Evolutionary conservation across 163 green algal genomes (phyloP), one percentile per base, ranked within the genome.

Genomic region (Coccomyxa subellipsoidea): DNA sequence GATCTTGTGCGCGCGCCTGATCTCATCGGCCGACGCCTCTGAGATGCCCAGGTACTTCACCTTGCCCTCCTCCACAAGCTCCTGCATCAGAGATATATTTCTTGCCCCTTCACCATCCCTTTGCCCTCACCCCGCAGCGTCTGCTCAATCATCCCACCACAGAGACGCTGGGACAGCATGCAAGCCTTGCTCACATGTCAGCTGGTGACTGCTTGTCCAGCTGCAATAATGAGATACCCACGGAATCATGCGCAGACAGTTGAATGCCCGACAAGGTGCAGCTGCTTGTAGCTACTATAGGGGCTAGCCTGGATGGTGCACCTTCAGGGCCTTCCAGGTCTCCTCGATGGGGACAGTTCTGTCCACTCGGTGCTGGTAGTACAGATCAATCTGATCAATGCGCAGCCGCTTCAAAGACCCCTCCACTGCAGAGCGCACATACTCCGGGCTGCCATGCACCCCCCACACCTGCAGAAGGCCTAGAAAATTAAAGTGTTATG

Each of bases 1-100:
- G 8, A 95, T 83, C 4, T 87, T 87, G 54, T 92, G 89, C 10
- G 90, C 92, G 75, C 72, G 76, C 38, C 88, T 88, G 27, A 95
- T 85, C 36, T 92, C 83, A 12, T 86, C 81, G 7, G 89, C 69
- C 0, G 69, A 81, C 21, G 88, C 84, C 84, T 95, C 91, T 25
- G 81, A 89, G 35, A 95, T 35, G 0, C 92, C 91, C 25, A 95
- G 79, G 82, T 92, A 89, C 38, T 86, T 84, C 32, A 95, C 83
- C 84, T 94, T 94, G 79, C 91, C 92, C 81, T 92, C 89, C 9
- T 88, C 36, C 32, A 93, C 87, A 36, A 95, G 82, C 38, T 83
- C 80, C 90, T 94, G 86, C 27, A 36, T 4, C 72, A 78, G 10
- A 25, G 37, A 70, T 38, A 34, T 40, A 83, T 54, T n/a, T n/a